These are phyloP conservation scores for Chaetoceros tenuissimus DNA, from an alignment of 108 stramenopile species.

Conservation along the genomic window DNA sequence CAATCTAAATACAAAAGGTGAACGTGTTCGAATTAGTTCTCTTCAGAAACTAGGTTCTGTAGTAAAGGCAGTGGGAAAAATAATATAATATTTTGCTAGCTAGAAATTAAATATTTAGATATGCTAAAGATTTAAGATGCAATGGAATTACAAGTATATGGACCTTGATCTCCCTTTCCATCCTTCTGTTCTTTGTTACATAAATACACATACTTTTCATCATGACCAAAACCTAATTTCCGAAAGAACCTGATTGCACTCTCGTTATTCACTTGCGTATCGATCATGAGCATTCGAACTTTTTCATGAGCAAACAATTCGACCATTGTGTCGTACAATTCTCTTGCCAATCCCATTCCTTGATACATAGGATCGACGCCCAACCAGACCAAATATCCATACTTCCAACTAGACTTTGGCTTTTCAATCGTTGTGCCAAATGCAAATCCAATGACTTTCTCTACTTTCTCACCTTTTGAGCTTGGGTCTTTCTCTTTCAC, in stretches of 20 bases:
- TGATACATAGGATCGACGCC: not conserved
- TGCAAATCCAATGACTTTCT: slow-evolving; percentile 2
- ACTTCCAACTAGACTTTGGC: not conserved
- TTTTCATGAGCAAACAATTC: slow-evolving; percentile 4
- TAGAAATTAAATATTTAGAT: too few species aligned
- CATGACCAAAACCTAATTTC: slow-evolving; percentile 5
- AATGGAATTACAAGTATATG: too few species aligned
- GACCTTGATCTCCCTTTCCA: too few species aligned
- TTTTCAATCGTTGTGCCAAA: slow-evolving; percentile 4
- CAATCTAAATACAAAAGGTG: slow-evolving; percentile 6
- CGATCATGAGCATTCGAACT: slow-evolving; percentile 3
- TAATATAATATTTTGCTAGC: too few species aligned
- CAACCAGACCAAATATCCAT: slow-evolving; percentile 4
- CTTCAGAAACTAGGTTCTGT: slow-evolving; percentile 3
- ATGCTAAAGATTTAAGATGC: too few species aligned
- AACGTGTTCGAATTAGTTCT: slow-evolving; percentile 2
- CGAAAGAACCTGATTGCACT: slow-evolving; percentile 1
- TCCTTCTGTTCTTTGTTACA: too few species aligned
- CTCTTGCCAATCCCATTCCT: slow-evolving; percentile 1
- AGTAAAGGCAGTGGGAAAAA: too few species aligned
- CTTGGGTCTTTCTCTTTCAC: too few species aligned
- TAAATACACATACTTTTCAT: slow-evolving; percentile 3
- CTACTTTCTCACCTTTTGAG: too few species aligned
- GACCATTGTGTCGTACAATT: not conserved
- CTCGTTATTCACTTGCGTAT: slow-evolving; percentile 2